These are phyloP conservation scores for Pythium graminicola DNA, from an alignment of 352 stramenopile genomes.

Conservation along the genomic window DNA sequence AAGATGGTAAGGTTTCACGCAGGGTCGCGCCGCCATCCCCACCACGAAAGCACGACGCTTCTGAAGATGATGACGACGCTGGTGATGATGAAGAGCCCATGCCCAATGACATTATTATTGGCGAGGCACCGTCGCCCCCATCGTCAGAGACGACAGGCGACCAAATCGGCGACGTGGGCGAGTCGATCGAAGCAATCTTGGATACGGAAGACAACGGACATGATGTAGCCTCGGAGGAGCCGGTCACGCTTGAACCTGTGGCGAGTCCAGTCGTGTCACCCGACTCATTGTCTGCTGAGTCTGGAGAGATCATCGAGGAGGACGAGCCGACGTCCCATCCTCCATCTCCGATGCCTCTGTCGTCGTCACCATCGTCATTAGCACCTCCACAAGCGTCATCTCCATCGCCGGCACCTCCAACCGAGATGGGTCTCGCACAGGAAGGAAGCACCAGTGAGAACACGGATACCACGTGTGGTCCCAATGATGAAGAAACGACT, in stretches of 20 bases:
- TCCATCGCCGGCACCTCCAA: neutral
- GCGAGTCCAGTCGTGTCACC: constrained; percentile 16
- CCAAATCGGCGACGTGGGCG: neutral
- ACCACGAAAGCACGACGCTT: constrained; percentile 19
- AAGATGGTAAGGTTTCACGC: neutral
- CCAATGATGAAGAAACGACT: no score
- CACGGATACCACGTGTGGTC: no score
- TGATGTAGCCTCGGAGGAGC: neutral
- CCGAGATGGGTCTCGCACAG: no score
- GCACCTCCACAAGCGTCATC: neutral
- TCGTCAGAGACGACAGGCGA: constrained; percentile 1
- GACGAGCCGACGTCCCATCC: neutral
- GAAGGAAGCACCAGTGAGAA: no score
- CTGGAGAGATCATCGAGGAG: constrained; percentile 8
- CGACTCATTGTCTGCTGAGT: constrained; percentile 10
- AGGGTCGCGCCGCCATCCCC: constrained; percentile 16
- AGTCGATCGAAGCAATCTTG: neutral
- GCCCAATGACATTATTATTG: constrained; percentile 11
- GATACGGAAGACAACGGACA: neutral
- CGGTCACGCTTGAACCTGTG: neutral
- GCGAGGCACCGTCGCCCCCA: neutral
- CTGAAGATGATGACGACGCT: constrained; percentile 8
- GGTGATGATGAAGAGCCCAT: constrained; percentile 7
- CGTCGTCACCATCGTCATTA: neutral
- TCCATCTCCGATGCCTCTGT: neutral